These are phyloP conservation scores for Panellus pusillus DNA, from an alignment of 768 basidiomycete species.

Conservation along the genomic window DNA sequence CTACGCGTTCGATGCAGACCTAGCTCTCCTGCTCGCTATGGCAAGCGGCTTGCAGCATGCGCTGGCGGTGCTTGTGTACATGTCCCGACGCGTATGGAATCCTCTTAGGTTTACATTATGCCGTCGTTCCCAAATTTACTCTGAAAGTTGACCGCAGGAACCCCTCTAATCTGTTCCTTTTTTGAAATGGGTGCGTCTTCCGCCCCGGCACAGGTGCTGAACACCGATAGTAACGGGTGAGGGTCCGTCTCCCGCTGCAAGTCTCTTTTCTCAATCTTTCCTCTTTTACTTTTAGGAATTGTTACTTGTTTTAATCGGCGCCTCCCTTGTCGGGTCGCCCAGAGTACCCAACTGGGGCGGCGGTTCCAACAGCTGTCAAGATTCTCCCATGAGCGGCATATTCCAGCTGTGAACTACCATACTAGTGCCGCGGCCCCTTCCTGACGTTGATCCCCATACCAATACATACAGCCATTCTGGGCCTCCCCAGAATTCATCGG, in stretches of 20 bases:
- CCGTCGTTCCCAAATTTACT: not conserved
- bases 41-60: constrained; percentile 74
- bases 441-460: constrained; percentile 33
- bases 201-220: constrained; percentile 60
- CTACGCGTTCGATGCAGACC: constrained; percentile 68
- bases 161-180: constrained; percentile 75
- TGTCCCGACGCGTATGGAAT: constrained; percentile 84
- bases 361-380: too few species aligned
- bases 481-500: constrained; percentile 84
- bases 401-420: constrained; percentile 75
- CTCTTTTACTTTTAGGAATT: constrained; percentile 29
- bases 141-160: constrained; percentile 42
- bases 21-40: constrained; percentile 73
- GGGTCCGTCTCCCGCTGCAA: too few species aligned
- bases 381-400: too few species aligned
- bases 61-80: constrained; percentile 75
- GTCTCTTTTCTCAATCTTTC: too few species aligned
- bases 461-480: constrained; percentile 41
- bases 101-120: constrained; percentile 53
- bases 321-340: constrained; percentile 70
- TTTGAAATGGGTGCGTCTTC: constrained; percentile 81
- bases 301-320: constrained; percentile 82
- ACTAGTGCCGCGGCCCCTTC: constrained; percentile 66
- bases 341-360: too few species aligned
- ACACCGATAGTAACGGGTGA: constrained; percentile 79